Evolutionary conservation across 2,329 filamentous ascomycete species (phyloP).

Genomic region (Penicillium verrucosum): DNA sequence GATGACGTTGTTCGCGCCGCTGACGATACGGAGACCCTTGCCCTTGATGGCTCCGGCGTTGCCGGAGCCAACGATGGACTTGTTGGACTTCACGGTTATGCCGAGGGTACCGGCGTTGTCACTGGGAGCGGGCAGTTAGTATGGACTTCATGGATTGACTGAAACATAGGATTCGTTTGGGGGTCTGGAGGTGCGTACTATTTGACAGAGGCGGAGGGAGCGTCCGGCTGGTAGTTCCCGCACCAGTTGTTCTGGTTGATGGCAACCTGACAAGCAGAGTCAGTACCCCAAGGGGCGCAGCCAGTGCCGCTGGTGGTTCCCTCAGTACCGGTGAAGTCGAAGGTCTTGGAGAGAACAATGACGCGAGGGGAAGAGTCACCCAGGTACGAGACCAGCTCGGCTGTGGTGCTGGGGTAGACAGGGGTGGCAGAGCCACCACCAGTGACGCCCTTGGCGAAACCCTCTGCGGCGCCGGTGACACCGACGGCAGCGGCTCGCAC

Average conservation of each 20-base stretch:
- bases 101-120: constrained; percentile 53
- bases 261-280: constrained; percentile 54
- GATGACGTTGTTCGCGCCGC: constrained; percentile 55
- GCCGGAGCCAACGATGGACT: constrained; percentile 56
- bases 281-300: constrained; percentile 59
- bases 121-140: constrained; percentile 6
- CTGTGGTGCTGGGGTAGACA: constrained; percentile 53
- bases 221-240: constrained; percentile 56
- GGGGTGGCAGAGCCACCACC: constrained; percentile 56
- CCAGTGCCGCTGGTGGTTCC: constrained; percentile 51
- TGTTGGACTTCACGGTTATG: constrained; percentile 56
- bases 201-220: constrained; percentile 44
- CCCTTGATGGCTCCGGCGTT: constrained; percentile 55
- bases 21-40: constrained; percentile 53
- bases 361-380: constrained; percentile 52
- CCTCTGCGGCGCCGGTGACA: constrained; percentile 41
- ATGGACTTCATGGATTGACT: not conserved
- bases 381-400: constrained; percentile 59
- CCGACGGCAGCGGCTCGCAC: constrained; percentile 21
- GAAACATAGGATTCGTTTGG: not conserved
- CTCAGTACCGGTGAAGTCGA: constrained; percentile 52
- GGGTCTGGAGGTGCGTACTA: constrained; percentile 23
- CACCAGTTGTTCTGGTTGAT: constrained; percentile 62
- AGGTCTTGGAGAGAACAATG: constrained; percentile 47
- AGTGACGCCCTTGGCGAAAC: constrained; percentile 55